Evolutionary conservation across 148 eudicot genomes (phyloP).

Genomic region (Agrostemma githago): DNA sequence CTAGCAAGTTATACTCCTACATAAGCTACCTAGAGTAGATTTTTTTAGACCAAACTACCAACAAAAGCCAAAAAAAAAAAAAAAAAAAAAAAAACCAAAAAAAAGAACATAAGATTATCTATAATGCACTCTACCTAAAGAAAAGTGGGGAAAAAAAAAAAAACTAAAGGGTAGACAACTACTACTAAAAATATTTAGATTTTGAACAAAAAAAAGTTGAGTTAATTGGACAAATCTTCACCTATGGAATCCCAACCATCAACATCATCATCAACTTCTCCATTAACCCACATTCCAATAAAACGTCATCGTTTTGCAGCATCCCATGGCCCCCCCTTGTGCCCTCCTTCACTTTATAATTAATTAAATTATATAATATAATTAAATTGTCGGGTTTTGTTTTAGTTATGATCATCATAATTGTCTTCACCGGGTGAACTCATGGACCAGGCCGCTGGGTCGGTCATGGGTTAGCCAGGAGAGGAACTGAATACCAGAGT

Average conservation of each 20-base stretch:
- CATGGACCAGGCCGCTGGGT: slow-evolving; percentile 52
- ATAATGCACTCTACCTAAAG: slow-evolving; percentile 41
- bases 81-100: slow-evolving; percentile 16
- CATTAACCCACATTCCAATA: slow-evolving; percentile 7
- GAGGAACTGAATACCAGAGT: slow-evolving; percentile 44
- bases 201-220: slow-evolving; percentile 11
- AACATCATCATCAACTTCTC: slow-evolving; percentile 13
- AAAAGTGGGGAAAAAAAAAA: neutral
- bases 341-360: neutral
- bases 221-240: slow-evolving; percentile 4
- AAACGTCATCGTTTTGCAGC: slow-evolving; percentile 23
- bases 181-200: neutral
- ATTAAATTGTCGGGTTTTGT: neutral
- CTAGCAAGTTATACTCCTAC: slow-evolving; percentile 6
- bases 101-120: slow-evolving; percentile 37
- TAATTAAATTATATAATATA: neutral
- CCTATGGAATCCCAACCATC: slow-evolving; percentile 26
- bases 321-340: slow-evolving; percentile 25
- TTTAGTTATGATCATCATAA: neutral
- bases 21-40: slow-evolving; percentile 16
- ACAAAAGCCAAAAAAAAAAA: slow-evolving; percentile 16
- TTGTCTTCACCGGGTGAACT: slow-evolving; percentile 49
- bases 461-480: slow-evolving; percentile 76
- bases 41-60: slow-evolving; percentile 16
- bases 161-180: slow-evolving; percentile 11